Evolutionary conservation across 2,329 filamentous ascomycete species (phyloP).

Genomic region (Rutstroemia sydowiana): DNA sequence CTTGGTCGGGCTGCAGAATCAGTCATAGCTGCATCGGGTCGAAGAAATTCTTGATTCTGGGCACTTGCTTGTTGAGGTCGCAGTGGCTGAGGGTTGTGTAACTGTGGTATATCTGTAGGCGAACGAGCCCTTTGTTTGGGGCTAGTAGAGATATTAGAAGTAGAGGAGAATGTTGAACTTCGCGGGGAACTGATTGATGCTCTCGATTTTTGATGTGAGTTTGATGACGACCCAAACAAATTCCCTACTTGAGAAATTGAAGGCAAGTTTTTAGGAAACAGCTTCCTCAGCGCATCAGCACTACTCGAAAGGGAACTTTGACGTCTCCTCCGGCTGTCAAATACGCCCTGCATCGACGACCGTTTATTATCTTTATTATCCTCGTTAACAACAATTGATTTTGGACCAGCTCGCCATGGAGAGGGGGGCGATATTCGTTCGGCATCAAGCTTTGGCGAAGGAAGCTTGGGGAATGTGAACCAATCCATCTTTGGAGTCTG

Average conservation of each 20-base stretch:
- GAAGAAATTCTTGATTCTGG: conserved; percentile 6
- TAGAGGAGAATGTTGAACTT: conserved; percentile 3
- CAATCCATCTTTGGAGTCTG: not conserved
- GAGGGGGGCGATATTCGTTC: conserved; percentile 16
- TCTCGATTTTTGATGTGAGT: conserved; percentile 13
- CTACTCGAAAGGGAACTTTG: conserved; percentile 47
- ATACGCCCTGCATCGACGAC: conserved; percentile 39
- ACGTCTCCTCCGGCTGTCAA: conserved; percentile 36
- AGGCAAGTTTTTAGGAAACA: conserved; percentile 47
- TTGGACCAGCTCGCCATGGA: conserved; percentile 38
- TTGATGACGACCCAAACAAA: conserved; percentile 25
- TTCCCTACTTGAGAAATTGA: conserved; percentile 33
- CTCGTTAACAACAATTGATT: conserved; percentile 32
- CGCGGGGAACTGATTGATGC: conserved; percentile 2
- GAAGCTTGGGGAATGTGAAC: conserved; percentile 16
- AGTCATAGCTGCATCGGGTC: not conserved
- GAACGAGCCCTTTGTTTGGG: not conserved
- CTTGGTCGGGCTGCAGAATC: conserved; percentile 11
- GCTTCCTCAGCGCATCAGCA: conserved; percentile 48
- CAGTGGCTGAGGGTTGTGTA: not conserved
- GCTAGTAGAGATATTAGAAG: not conserved
- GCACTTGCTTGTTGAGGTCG: conserved; percentile 6
- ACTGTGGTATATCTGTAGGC: not conserved
- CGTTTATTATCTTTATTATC: conserved; percentile 22
- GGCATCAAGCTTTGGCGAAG: conserved; percentile 26